Conservation (phyloP, 371 early-diverging fungal genomes). For the Chytridium lagenaria region DNA sequence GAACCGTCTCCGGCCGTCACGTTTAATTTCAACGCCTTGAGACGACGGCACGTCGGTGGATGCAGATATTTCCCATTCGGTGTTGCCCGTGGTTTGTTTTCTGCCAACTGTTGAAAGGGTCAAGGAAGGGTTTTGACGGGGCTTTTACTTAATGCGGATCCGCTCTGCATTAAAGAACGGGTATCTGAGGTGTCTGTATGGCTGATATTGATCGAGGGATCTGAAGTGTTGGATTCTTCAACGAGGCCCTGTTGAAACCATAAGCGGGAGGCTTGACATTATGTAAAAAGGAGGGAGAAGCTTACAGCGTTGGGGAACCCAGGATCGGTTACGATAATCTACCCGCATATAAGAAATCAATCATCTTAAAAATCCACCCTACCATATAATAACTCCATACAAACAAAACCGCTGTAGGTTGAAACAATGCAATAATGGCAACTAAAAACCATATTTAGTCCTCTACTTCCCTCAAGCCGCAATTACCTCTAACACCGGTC, state of each 20-base stretch:
- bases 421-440: not conserved
- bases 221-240: not conserved
- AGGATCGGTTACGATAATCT: conserved; percentile 10
- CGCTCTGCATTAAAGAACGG: too few relatives aligned
- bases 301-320: not conserved
- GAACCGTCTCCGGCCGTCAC: conserved; percentile 61
- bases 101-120: not conserved
- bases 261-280: too few relatives aligned
- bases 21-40: conserved; percentile 60
- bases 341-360: not conserved
- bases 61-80: not conserved
- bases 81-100: not conserved
- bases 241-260: not conserved
- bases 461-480: not conserved
- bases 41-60: too few relatives aligned
- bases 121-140: too few relatives aligned
- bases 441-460: not conserved
- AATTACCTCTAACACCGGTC: not conserved
- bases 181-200: too few relatives aligned
- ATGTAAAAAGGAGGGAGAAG: not conserved
- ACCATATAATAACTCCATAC: conserved; percentile 2
- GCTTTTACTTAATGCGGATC: too few relatives aligned
- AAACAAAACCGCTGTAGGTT: not conserved
- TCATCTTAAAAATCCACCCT: not conserved
- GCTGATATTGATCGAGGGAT: too few relatives aligned